Evolutionary conservation across 129 eudicot genomes (phyloP).

Genomic region (Arctium minus): DNA sequence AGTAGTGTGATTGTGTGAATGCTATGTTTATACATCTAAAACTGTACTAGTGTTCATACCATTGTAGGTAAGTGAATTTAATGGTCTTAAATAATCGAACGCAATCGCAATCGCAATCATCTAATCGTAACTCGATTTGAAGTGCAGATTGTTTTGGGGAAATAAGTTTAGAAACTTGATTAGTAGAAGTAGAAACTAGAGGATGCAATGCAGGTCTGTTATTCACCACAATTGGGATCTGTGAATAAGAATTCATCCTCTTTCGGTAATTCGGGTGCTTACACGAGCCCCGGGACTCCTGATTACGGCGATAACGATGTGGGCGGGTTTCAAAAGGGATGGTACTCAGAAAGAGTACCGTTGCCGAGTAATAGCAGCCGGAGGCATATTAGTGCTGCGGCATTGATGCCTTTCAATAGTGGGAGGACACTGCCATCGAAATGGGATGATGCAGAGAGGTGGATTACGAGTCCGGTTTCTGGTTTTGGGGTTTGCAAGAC

Average conservation of each 20-base stretch:
- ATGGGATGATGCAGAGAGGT: slow-evolving; percentile 99
- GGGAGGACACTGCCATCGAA: slow-evolving; percentile 90
- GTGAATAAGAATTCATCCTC: slow-evolving; percentile 45
- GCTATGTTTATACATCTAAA: neutral
- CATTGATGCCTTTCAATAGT: slow-evolving; percentile 86
- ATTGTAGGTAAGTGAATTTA: neutral
- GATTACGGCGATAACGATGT: slow-evolving; percentile 54
- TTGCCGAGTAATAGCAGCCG: slow-evolving; percentile 46
- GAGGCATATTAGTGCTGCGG: slow-evolving; percentile 73
- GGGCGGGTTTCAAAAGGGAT: slow-evolving; percentile 43
- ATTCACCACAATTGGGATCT: slow-evolving; percentile 32
- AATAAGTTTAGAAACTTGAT: neutral
- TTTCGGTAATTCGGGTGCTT: slow-evolving; percentile 61
- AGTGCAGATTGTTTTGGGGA: neutral
- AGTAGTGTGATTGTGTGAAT: neutral
- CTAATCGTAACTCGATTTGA: neutral
- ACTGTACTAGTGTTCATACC: slow-evolving; percentile 5
- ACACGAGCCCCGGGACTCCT: slow-evolving; percentile 84
- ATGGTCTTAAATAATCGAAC: neutral
- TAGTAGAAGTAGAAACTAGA: neutral
- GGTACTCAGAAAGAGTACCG: slow-evolving; percentile 89
- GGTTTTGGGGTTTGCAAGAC: slow-evolving; percentile 48
- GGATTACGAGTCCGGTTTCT: slow-evolving; percentile 91
- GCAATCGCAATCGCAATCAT: neutral
- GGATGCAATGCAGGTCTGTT: slow-evolving; percentile 35